Evolutionary conservation across 2,329 filamentous ascomycete species (phyloP).

Genomic region (Paecilomyces formosus): DNA sequence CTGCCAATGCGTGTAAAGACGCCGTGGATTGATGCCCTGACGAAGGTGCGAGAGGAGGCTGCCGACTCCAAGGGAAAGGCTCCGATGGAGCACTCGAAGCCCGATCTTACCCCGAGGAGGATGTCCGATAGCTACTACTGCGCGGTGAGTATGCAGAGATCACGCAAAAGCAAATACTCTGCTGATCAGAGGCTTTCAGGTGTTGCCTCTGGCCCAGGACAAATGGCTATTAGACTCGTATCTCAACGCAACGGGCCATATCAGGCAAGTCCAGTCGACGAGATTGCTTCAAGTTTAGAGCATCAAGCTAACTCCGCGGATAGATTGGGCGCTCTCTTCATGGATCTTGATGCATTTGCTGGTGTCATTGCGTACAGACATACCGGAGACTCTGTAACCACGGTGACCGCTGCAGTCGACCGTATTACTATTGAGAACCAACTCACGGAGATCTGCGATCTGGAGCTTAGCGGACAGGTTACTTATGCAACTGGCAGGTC

Average conservation of each 20-base stretch:
- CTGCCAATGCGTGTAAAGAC: constrained; percentile 54
- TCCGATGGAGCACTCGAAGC: constrained; percentile 31
- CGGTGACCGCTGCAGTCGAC: constrained; percentile 58
- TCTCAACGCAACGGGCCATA: constrained; percentile 67
- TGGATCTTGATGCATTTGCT: constrained; percentile 72
- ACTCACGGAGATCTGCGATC: constrained; percentile 68
- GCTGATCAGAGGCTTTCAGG: constrained; percentile 33
- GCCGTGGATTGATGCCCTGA: constrained; percentile 62
- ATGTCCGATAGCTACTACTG: constrained; percentile 67
- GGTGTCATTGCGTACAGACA: constrained; percentile 71
- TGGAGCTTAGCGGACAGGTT: constrained; percentile 62
- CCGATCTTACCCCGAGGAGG: constrained; percentile 56
- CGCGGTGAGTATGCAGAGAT: constrained; percentile 43
- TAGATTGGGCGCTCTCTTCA: constrained; percentile 64
- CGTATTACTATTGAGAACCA: constrained; percentile 62
- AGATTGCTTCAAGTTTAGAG: neutral
- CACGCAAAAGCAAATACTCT: constrained; percentile 8
- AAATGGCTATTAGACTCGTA: constrained; percentile 73
- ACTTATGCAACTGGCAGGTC: constrained; percentile 67
- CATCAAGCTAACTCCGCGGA: constrained; percentile 2
- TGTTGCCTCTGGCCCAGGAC: constrained; percentile 63
- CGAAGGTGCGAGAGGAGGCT: constrained; percentile 42
- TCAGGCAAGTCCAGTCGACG: constrained; percentile 41
- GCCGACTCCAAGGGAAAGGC: constrained; percentile 12
- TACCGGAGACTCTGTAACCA: constrained; percentile 56